phyloP scores from a whole-genome alignment of 2,329 filamentous ascomycete genomes.

The Epichloe sylvatica region DNA sequence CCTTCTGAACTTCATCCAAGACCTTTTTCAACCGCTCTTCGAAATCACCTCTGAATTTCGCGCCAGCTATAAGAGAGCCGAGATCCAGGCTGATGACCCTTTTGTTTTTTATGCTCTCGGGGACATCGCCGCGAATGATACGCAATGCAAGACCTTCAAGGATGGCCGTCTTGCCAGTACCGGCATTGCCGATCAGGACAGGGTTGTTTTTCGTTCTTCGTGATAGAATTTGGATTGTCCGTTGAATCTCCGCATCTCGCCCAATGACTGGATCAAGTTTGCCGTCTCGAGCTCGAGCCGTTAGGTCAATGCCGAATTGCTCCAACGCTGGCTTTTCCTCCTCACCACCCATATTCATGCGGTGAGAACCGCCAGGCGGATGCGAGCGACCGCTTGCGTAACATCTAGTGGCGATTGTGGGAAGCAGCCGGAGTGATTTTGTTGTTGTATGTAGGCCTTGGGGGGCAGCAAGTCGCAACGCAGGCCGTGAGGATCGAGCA shows the following conservation, averaged over 20 bases:
- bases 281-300: constrained; percentile 67
- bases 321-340: constrained; percentile 77
- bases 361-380: constrained; percentile 82
- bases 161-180: constrained; percentile 88
- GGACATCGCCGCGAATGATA: constrained; percentile 84
- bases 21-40: constrained; percentile 88
- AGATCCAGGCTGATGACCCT: constrained; percentile 76
- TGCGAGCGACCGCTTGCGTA: constrained; percentile 66
- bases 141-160: constrained; percentile 79
- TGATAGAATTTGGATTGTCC: constrained; percentile 88
- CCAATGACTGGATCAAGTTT: constrained; percentile 96
- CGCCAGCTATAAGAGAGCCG: constrained; percentile 84
- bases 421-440: constrained; percentile 18
- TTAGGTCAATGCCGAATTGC: constrained; percentile 83
- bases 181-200: constrained; percentile 80
- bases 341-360: constrained; percentile 72
- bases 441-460: constrained; percentile 11
- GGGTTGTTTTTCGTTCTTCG: constrained; percentile 92
- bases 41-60: constrained; percentile 91
- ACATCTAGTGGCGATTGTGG: constrained; percentile 29
- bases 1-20: constrained; percentile 78
- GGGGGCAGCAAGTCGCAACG: constrained; percentile 14
- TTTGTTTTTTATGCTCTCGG: constrained; percentile 92
- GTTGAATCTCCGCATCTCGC: constrained; percentile 77
- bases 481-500: constrained; percentile 15